phyloP scores from a whole-genome alignment of 768 basidiomycete species.

The Suillus weaverae region DNA sequence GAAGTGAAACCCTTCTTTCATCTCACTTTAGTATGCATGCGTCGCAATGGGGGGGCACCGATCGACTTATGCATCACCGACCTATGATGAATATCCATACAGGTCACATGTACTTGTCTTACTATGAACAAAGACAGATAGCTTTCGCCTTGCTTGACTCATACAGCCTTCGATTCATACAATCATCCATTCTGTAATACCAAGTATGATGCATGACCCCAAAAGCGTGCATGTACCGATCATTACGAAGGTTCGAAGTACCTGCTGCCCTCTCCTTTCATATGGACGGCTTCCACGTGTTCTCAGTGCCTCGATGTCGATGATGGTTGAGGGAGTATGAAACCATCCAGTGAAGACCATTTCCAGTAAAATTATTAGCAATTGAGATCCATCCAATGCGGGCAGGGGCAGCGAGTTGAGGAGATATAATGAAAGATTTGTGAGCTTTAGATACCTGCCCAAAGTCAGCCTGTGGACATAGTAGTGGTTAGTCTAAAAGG shows the following conservation, averaged over 20 bases:
- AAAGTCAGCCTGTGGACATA: not conserved
- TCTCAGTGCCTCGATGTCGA: conserved; percentile 25
- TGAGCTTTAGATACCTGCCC: conserved; percentile 57
- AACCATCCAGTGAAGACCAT: conserved; percentile 12
- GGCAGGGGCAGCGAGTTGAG: conserved; percentile 81
- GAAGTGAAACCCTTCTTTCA: conserved; percentile 49
- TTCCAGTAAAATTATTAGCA: conserved; percentile 42
- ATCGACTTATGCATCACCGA: conserved; percentile 3
- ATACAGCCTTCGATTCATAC: conserved; percentile 16
- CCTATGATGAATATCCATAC: conserved; percentile 3
- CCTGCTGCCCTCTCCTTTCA: conserved; percentile 18
- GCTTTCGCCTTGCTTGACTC: conserved; percentile 4
- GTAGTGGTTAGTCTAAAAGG: not conserved
- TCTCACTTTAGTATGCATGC: conserved; percentile 1
- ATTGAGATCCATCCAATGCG: conserved; percentile 67
- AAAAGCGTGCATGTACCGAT: conserved; percentile 23
- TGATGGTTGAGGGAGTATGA: not conserved
- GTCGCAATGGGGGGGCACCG: not conserved
- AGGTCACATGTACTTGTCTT: conserved; percentile 6
- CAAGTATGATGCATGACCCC: conserved; percentile 21
- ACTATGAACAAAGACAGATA: conserved; percentile 4
- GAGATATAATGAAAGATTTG: conserved; percentile 76
- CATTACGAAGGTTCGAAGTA: conserved; percentile 17
- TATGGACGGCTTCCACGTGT: conserved; percentile 1
- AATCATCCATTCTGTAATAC: conserved; percentile 17